Conservation (phyloP, 2,329 filamentous ascomycete genomes). For the Aspergillus nomiae region DNA sequence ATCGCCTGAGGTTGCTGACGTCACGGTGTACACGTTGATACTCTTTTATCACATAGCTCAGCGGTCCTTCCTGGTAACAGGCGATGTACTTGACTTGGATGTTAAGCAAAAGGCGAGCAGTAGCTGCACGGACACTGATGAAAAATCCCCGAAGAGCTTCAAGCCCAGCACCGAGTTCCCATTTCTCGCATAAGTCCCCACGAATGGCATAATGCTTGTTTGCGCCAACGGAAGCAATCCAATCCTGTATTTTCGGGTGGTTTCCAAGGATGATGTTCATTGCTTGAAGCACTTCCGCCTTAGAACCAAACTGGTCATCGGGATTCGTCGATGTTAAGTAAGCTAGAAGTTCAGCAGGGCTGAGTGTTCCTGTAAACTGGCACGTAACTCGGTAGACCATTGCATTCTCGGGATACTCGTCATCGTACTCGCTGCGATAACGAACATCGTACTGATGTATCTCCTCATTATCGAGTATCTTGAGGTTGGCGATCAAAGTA, state of each 20-base stretch:
- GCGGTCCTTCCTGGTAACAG: conserved; percentile 54
- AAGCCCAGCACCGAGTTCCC: conserved; percentile 53
- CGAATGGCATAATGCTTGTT: conserved; percentile 57
- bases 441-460: conserved; percentile 26
- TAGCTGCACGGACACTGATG: conserved; percentile 61
- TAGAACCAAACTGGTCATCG: conserved; percentile 42
- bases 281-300: conserved; percentile 57
- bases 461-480: conserved; percentile 25
- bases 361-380: conserved; percentile 36
- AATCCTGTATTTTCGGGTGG: conserved; percentile 43
- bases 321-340: conserved; percentile 44
- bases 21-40: conserved; percentile 28
- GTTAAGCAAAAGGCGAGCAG: conserved; percentile 61
- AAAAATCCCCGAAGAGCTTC: conserved; percentile 64
- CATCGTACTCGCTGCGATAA: conserved; percentile 41
- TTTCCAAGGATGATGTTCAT: conserved; percentile 61
- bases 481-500: conserved; percentile 37
- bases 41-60: conserved; percentile 41
- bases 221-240: conserved; percentile 50
- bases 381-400: conserved; percentile 40
- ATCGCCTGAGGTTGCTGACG: conserved; percentile 28
- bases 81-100: conserved; percentile 63
- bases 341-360: conserved; percentile 46
- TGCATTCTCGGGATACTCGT: conserved; percentile 32
- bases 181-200: conserved; percentile 31